phyloP scores from a whole-genome alignment of 1,284 basidiomycete species.

The Golubevia pallescens region DNA sequence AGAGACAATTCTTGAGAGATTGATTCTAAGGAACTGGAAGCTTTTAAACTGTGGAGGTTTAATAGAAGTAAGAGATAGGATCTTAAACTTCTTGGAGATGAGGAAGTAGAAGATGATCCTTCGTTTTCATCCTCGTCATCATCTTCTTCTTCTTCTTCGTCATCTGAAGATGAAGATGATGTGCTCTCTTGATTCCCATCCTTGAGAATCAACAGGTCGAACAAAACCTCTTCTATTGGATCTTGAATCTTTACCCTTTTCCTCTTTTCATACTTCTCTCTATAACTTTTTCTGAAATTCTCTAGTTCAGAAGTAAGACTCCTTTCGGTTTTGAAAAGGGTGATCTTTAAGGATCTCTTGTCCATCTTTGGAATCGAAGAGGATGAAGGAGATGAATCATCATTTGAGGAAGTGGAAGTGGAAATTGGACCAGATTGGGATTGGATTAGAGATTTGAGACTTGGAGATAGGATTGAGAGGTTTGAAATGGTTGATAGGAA shows the following conservation, averaged over 20 bases:
- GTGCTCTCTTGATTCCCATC: neutral
- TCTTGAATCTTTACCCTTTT: neutral
- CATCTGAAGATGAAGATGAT: neutral
- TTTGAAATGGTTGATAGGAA: no score
- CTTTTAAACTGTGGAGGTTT: slow-evolving; percentile 36
- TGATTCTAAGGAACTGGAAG: slow-evolving; percentile 20
- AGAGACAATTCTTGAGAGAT: slow-evolving; percentile 43
- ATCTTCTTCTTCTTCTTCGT: slow-evolving; percentile 13
- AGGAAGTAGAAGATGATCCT: neutral
- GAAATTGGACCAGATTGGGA: neutral
- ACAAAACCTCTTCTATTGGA: slow-evolving; percentile 13
- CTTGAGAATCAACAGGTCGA: slow-evolving; percentile 13
- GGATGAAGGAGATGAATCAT: neutral
- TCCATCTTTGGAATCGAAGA: slow-evolving; percentile 4
- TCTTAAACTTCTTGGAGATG: slow-evolving; percentile 11
- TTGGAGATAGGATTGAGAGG: no score
- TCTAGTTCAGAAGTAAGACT: slow-evolving; percentile 31
- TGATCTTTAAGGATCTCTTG: slow-evolving; percentile 33
- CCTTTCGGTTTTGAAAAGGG: slow-evolving; percentile 39
- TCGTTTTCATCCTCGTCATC: slow-evolving; percentile 39
- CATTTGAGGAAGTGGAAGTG: neutral
- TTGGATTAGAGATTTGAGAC: neutral
- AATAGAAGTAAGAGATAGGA: slow-evolving; percentile 47
- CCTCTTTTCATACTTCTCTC: slow-evolving; percentile 5
- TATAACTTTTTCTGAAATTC: slow-evolving; percentile 23